These are phyloP conservation scores for Rhododendron ovatum DNA, from an alignment of 148 eudicot genomes.

Conservation along the genomic window DNA sequence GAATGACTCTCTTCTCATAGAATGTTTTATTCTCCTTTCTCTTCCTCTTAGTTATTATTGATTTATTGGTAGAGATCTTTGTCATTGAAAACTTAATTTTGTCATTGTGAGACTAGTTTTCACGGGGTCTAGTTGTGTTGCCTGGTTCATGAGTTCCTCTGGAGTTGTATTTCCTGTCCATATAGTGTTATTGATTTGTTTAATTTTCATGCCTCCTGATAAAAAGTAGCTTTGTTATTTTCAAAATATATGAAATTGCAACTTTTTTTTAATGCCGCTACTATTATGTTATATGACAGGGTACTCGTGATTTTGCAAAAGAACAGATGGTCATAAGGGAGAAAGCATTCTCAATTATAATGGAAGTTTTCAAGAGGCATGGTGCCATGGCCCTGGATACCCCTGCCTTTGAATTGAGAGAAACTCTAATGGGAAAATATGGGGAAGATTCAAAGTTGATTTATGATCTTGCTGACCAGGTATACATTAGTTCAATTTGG, in stretches of 20 bases:
- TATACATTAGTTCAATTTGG: slow-evolving; percentile 19
- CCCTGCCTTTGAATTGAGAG: slow-evolving; percentile 92
- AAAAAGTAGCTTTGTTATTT: not conserved
- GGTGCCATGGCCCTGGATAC: slow-evolving; percentile 93
- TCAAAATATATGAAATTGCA: not conserved
- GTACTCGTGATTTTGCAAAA: slow-evolving; percentile 92
- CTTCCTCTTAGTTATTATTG: not conserved
- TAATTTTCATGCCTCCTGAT: slow-evolving; percentile 2
- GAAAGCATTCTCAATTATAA: slow-evolving; percentile 67
- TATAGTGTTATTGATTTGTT: not conserved
- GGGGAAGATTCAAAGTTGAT: slow-evolving; percentile 97
- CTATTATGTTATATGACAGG: slow-evolving; percentile 38
- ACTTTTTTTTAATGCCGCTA: not conserved
- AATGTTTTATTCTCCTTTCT: not conserved
- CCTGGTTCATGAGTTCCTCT: not conserved
- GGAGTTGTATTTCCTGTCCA: not conserved
- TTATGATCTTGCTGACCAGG: slow-evolving; percentile 99
- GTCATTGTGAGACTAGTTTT: not conserved
- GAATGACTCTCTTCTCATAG: not conserved
- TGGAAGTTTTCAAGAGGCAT: slow-evolving; percentile 83
- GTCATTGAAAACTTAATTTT: not conserved
- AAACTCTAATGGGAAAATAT: slow-evolving; percentile 92
- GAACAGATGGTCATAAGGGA: slow-evolving; percentile 92
- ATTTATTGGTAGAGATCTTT: not conserved
- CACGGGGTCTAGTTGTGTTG: not conserved